Evolutionary conservation across 495 filamentous ascomycete genomes (phyloP).

Genomic region (Poronia punctata): DNA sequence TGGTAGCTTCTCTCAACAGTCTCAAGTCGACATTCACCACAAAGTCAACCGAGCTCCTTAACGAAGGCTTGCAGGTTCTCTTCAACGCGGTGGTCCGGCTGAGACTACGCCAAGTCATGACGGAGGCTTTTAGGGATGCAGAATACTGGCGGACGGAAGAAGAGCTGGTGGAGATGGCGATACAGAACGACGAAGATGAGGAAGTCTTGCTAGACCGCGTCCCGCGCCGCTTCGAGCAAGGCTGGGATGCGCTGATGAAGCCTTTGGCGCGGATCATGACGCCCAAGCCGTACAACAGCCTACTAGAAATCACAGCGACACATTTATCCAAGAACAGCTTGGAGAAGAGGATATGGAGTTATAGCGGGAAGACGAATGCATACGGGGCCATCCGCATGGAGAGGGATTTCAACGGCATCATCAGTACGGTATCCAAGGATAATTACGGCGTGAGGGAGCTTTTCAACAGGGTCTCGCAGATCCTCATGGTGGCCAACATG

Average conservation of each 20-base stretch:
- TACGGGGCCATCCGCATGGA: constrained; percentile 84
- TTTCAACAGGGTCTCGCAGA: constrained; percentile 75
- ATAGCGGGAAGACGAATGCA: constrained; percentile 70
- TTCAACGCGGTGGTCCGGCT: constrained; percentile 86
- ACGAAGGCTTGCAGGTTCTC: constrained; percentile 72
- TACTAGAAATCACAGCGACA: constrained; percentile 63
- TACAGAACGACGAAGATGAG: constrained; percentile 44
- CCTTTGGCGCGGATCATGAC: constrained; percentile 85
- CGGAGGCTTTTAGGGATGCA: constrained; percentile 84
- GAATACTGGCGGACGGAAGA: constrained; percentile 62
- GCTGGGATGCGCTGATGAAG: constrained; percentile 77
- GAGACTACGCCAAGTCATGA: constrained; percentile 74
- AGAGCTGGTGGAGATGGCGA: constrained; percentile 41
- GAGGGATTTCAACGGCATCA: constrained; percentile 75
- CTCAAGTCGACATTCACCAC: constrained; percentile 63
- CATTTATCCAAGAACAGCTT: constrained; percentile 65
- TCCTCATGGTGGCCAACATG: constrained; percentile 88
- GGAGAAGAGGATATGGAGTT: constrained; percentile 87
- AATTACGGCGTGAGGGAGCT: constrained; percentile 74
- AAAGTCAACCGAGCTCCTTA: constrained; percentile 74
- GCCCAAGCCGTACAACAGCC: constrained; percentile 55
- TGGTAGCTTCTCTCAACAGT: constrained; percentile 56
- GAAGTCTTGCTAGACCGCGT: constrained; percentile 53
- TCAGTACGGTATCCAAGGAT: constrained; percentile 66
- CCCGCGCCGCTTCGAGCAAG: constrained; percentile 64